These are phyloP conservation scores for Tetrahymena thermophila DNA, from an alignment of 73 alveolate species.

Conservation along the genomic window DNA sequence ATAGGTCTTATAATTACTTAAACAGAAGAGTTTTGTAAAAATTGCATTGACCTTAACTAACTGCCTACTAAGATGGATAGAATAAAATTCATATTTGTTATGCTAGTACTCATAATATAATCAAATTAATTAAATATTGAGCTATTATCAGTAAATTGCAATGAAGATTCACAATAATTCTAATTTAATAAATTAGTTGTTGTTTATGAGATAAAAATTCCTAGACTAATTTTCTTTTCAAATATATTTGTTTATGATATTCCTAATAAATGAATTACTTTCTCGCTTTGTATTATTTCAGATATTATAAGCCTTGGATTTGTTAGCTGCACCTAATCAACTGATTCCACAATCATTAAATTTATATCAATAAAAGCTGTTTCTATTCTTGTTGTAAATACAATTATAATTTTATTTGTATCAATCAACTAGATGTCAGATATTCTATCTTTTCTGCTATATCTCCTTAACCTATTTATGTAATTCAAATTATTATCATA, in stretches of 20 bases:
- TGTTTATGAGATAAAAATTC: background rate
- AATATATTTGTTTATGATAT: background rate
- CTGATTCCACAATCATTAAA: background rate
- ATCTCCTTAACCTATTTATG: background rate
- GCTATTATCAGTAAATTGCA: background rate
- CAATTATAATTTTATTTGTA: background rate
- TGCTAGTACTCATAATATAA: background rate
- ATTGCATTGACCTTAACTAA: background rate
- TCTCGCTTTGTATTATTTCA: background rate
- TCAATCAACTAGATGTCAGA: background rate
- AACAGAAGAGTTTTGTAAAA: background rate
- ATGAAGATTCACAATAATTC: background rate
- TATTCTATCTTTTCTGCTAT: background rate
- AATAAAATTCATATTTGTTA: background rate
- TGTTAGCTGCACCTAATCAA: background rate
- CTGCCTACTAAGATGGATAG: background rate
- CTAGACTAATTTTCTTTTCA: background rate
- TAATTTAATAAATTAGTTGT: background rate
- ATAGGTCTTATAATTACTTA: background rate
- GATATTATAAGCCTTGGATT: background rate
- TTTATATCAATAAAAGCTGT: background rate
- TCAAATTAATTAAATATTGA: background rate
- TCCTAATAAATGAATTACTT: background rate
- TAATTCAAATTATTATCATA: background rate
- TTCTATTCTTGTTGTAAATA: background rate